Base-by-base conservation (phyloP, 495 filamentous ascomycete species). In the Podospora appendiculata region DNA sequence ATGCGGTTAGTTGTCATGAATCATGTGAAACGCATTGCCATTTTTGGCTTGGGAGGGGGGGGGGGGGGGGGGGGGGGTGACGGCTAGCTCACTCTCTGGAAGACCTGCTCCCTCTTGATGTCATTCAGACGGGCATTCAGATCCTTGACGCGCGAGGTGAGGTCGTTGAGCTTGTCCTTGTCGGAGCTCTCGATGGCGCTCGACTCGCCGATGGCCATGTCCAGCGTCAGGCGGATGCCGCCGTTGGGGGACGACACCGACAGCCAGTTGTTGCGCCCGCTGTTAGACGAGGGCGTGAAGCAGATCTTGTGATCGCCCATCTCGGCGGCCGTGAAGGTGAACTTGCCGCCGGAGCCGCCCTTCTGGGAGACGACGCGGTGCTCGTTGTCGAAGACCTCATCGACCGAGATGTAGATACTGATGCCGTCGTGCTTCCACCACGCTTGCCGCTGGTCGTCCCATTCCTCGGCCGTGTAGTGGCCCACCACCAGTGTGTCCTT, bases 401-500 rank as follows among this genome's bases (percentile, higher is more conserved):
- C 90, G 51, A 98, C 93, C 14, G 88, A 91, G 64, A 97, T 93
- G 69, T 82, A 85, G 59, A 98, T 82, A 67, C 78, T 83, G 56
- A 96, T 74, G 61, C 79, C 79, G 56, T 83, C 79, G 69, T 91
- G 85, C 49, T 83, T 73, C 17, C 70, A 58, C 78, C 84, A 97
- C 46, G 73, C 64, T 57, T 78, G 79, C 46, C 78, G 68, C 51
- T 82, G 68, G 33, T 81, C 72, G 68, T 91, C 83, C 73, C 81
- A 88, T 64, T 93, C 82, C 63, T 91, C 83, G 43, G 90, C 90
- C 19, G 75, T 80, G 77, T 87, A 98, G 69, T 90, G 86, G 58
- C 91, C 93, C 41, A 95, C 90, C 45, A 98, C 92, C 12, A 98
- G 72, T 2, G 93, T 98, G 72, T 96, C 94, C 74, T 97, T 96